Evolutionary conservation across 768 basidiomycete genomes (phyloP), one percentile per base, ranked within the genome.

Genomic region (Phaeotremella fagi): DNA sequence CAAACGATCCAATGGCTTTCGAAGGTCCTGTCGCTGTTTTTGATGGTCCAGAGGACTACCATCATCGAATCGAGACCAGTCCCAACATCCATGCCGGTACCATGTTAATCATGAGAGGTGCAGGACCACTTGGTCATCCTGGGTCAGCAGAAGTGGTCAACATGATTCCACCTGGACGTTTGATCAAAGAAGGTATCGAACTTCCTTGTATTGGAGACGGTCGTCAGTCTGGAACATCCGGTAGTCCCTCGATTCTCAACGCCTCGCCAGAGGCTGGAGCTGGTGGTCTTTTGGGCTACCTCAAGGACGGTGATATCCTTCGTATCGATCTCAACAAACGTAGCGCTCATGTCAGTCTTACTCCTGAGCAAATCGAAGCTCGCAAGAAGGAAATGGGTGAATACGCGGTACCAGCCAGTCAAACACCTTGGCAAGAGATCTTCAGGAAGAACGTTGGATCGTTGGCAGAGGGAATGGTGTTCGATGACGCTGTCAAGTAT

Each of bases 391-490:
- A 63, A 29, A 61, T 54, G 56, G 66, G 70, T 2, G 28, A 55
- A 5, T 66, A 59, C 49, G 54, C 62, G 42, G 20, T 48, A 9
- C 72, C 72, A 2, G 29, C 45, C n/a, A 59, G 52, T 48, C 72
- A 74, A 46, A 74, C 72, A 16, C 72, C 72, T 2, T 74, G 72
- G 72, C 72, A 74, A 57, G 65, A 74, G 50, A 59, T 74, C 23
- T 74, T 68, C 45, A 58, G 72, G 49, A 52, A 63, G 12, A 54
- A 60, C 16, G 72, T 70, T 18, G 63, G 63, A 0, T 60, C 71
- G 48, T 49, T 74, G 20, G 62, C 57, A 29, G 72, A 74, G 48
- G 72, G 72, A 14, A 72, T 72, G 70, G 72, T 74, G 6, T 42
- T 74, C 23, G 60, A 71, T 36, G 48, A 48, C 1, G 70, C 72